phyloP scores from a whole-genome alignment of 352 stramenopile genomes.

The Phytopythium aichiense region DNA sequence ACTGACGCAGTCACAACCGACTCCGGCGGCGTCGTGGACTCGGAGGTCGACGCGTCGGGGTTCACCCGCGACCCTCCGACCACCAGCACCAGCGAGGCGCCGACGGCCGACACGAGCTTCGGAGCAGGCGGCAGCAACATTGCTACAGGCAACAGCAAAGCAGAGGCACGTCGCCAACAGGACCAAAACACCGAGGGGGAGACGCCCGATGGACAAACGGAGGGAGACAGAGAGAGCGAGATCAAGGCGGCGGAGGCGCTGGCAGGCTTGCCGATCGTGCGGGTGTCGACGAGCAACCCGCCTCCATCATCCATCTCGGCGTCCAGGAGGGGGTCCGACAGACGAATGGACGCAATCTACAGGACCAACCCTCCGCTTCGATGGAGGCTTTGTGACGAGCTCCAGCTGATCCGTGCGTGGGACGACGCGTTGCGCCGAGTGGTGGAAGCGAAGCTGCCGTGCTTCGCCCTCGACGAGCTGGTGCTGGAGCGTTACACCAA shows the following conservation, averaged over 20 bases:
- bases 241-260: conserved; percentile 32
- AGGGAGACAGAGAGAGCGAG: conserved; percentile 17
- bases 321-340: conserved; percentile 8
- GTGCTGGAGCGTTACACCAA: conserved; percentile 34
- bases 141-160: too few relatives aligned
- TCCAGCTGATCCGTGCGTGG: conserved; percentile 24
- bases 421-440: conserved; percentile 25
- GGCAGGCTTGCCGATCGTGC: conserved; percentile 28
- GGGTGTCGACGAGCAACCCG: conserved; percentile 9
- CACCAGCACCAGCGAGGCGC: not conserved
- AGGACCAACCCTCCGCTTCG: conserved; percentile 13
- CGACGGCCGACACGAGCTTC: not conserved
- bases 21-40: not conserved
- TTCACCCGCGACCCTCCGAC: not conserved
- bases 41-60: not conserved
- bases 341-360: conserved; percentile 14
- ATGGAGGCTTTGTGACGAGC: conserved; percentile 26
- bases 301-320: not conserved
- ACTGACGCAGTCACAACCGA: not conserved
- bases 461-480: conserved; percentile 21
- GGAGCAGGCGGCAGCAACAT: not conserved
- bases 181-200: not conserved
- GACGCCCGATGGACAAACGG: not conserved
- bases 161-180: not conserved
- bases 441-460: conserved; percentile 22